Base-by-base conservation (phyloP, 2,329 filamentous ascomycete genomes). In the Colletotrichum liriopes region DNA sequence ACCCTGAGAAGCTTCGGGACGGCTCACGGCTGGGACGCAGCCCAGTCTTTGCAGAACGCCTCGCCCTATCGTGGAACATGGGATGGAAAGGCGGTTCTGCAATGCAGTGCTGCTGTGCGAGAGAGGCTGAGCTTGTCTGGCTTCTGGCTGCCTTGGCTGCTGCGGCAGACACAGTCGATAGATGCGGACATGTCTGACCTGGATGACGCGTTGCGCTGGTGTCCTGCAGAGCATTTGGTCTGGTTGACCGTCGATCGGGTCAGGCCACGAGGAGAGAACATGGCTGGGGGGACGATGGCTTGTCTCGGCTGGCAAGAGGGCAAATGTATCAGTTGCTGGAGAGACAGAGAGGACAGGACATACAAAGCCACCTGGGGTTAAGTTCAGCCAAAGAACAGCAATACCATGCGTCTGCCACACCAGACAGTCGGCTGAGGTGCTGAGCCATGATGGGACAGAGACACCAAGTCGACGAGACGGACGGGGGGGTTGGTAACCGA, bases 181-280 rank as follows among this genome's bases (percentile, higher is more conserved):
- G 35, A 23, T 55, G 29, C 3, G 59, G n/a, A 26, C 49, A 49
- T 49, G 29, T n/a, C 32, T 29, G 32, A 29, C 39, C 39, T 20
- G 7, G 58, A 39, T 59, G 61, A 66, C 41, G 61, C 23, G 16
- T 69, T 5, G 23, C 29, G 61, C 45, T 58, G 61, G 61, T 55
- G 63, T 61, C 56, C 55, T 71, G 65, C 56, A 71, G 68, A 62
- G 61, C 55, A 62, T 55, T 37, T 55, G 56, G 37, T 47, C 64
- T 23, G 37, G 39, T 54, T 47, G 52, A 35, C 47, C 49, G 41
- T 45, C 16, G 32, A 51, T 41, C 45, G 14, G 49, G 55, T 29
- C 62, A 63, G 52, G 52, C 65, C 56, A 71, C 56, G 65, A 64
- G 70, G 64, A 71, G 49, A 56, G 43, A 43, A 63, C 56, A 62